Evolutionary conservation across 306 rosid species (phyloP), one percentile per base, ranked within the genome.

Genomic region (Trichosanthes truncata): DNA sequence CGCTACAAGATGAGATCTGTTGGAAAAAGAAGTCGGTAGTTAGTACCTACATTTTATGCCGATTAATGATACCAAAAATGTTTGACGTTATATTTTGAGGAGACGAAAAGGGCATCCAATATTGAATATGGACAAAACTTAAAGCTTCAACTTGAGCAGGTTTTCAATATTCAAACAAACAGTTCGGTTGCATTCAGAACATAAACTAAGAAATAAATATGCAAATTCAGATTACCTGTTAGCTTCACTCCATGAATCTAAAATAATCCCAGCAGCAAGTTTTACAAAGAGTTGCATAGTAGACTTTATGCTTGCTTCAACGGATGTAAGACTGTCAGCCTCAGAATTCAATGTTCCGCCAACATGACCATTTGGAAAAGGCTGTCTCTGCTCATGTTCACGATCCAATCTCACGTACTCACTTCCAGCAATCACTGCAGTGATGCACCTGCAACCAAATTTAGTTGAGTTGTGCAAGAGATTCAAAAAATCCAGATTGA

Each of bases 401-500:
- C 91, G 91, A 82, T 93, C 97, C 91, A 95, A 83, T 89, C 97
- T 90, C 81, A 95, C 93, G 79, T 79, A 90, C 86, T 95, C 98
- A 56, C 98, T 91, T 85, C 97, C 97, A 4, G 96, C 93, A 80
- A 92, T 83, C 49, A 95, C 98, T 78, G 98, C 93, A 82, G 92
- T 88, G 80, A 95, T 89, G 82, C 97, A 95, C 90, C 98, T 95
- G 97, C 87, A 65, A 81, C 63, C 14, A 88, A 57, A 76, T 51
- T 76, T 45, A 59, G 49, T 76, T 33, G 79, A 62, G 69, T 45
- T 49, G 21, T 7, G 35, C 29, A 38, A 59, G 43, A 23, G 14
- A 71, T 4, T n/a, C 51, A 74, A 17, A 33, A 9, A 38, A 74
- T 49, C 78, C 78, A 52, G 14, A 57, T 10, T 36, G 48, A 20